phyloP scores from a whole-genome alignment of 148 eudicot species.

The Amaranthus hypochondriacus region DNA sequence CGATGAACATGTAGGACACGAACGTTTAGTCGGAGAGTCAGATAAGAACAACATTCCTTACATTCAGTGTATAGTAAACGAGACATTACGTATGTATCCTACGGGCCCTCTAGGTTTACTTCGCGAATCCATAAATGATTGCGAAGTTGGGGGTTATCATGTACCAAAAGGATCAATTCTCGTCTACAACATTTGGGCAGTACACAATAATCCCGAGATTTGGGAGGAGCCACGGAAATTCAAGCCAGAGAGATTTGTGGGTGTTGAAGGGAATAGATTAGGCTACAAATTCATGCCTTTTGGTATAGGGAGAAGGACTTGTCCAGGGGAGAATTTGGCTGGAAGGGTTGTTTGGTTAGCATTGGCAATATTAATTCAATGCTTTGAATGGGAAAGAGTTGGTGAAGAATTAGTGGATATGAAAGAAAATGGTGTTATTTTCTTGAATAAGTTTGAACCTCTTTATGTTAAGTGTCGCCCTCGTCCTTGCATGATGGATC shows the following conservation, averaged over 20 bases:
- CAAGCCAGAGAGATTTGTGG: slow-evolving; percentile 38
- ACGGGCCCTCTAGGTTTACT: slow-evolving; percentile 24
- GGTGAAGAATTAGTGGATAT: slow-evolving; percentile 20
- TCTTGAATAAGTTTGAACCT: slow-evolving; percentile 19
- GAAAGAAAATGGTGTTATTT: slow-evolving; percentile 26
- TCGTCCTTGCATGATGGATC: slow-evolving; percentile 22
- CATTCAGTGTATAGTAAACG: slow-evolving; percentile 33
- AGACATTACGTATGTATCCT: slow-evolving; percentile 38
- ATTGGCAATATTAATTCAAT: slow-evolving; percentile 26
- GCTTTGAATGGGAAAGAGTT: slow-evolving; percentile 28
- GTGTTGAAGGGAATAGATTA: background rate
- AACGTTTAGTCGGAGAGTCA: slow-evolving; percentile 23
- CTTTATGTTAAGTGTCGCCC: slow-evolving; percentile 27
- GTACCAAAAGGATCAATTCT: slow-evolving; percentile 37
- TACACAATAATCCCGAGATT: slow-evolving; percentile 33
- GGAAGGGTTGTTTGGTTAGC: slow-evolving; percentile 30
- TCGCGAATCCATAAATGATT: slow-evolving; percentile 25
- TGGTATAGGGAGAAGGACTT: slow-evolving; percentile 33
- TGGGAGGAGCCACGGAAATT: slow-evolving; percentile 38
- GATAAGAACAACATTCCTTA: slow-evolving; percentile 33
- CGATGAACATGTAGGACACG: slow-evolving; percentile 19
- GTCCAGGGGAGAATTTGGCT: slow-evolving; percentile 35
- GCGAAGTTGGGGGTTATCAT: slow-evolving; percentile 23
- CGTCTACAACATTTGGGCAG: slow-evolving; percentile 37
- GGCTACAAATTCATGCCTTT: slow-evolving; percentile 33